Conservation (phyloP, 352 stramenopile genomes). For the Aphanomyces astaci region DNA sequence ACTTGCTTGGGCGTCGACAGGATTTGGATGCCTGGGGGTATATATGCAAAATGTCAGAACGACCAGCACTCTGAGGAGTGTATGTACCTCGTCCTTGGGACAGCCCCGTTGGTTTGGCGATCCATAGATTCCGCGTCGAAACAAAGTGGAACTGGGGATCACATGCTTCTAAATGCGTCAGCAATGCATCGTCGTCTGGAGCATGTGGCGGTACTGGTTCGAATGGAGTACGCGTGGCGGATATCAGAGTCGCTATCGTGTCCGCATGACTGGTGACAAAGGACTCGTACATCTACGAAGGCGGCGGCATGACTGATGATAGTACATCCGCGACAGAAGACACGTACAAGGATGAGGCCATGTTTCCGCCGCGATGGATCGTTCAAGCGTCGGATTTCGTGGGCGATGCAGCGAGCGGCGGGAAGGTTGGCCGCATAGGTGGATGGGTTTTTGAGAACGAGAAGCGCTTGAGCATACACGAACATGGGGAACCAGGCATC, state of each 20-base stretch:
- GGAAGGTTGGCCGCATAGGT: neutral
- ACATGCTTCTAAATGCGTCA: conserved; percentile 25
- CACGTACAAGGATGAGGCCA: neutral
- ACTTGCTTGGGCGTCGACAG: conserved; percentile 30
- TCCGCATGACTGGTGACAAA: neutral
- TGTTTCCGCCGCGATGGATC: neutral
- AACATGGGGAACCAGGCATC: conserved; percentile 51
- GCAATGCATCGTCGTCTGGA: conserved; percentile 18
- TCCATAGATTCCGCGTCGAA: conserved; percentile 49
- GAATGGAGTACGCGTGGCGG: neutral
- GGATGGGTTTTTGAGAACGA: conserved; percentile 31
- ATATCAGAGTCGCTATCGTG: neutral
- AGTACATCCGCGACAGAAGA: neutral
- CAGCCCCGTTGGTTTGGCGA: conserved; percentile 68
- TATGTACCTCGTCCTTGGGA: conserved; percentile 50
- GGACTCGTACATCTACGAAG: neutral
- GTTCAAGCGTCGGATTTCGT: conserved; percentile 12
- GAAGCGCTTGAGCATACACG: conserved; percentile 41
- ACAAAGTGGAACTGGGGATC: conserved; percentile 46
- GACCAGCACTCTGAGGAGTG: neutral
- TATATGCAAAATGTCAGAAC: neutral
- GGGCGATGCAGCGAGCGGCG: neutral
- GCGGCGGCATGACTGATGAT: neutral
- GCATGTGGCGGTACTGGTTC: neutral
- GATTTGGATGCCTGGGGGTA: conserved; percentile 34